A percentile compares a stretch with the other conserved stretches of the same genome.
Conservation (phyloP, 192 early-diverging fungal species). For the Coemansia sp. region DNA sequence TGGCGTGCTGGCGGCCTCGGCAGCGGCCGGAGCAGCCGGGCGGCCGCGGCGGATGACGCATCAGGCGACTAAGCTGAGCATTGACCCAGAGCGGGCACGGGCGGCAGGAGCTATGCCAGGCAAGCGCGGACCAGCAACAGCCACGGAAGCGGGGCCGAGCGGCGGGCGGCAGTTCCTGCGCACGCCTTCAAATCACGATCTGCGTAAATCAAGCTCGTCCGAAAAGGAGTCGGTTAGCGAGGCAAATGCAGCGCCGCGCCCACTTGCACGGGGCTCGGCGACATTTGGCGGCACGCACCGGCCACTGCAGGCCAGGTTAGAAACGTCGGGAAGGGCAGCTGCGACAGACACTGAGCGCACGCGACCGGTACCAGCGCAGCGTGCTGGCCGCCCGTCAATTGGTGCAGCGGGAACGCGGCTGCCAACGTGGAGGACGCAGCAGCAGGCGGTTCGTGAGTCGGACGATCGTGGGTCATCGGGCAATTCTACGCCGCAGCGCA, state of each 20-base stretch:
- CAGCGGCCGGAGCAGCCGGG: slow-evolving; percentile 47
- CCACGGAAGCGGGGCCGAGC: slow-evolving; percentile 24
- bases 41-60: slow-evolving; percentile 51
- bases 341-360: slow-evolving; percentile 11
- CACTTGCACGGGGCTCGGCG: background rate
- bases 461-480: slow-evolving; percentile 19
- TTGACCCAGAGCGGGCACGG: slow-evolving; percentile 42
- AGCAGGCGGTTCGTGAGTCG: slow-evolving; percentile 40
- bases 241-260: slow-evolving; percentile 6
- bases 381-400: slow-evolving; percentile 19
- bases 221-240: slow-evolving; percentile 23
- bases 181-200: slow-evolving; percentile 21
- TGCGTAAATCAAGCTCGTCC: slow-evolving; percentile 22
- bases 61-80: slow-evolving; percentile 43
- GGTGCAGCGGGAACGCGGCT: slow-evolving; percentile 24
- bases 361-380: slow-evolving; percentile 13
- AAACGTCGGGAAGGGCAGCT: slow-evolving; percentile 21
- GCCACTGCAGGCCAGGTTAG: slow-evolving; percentile 44
- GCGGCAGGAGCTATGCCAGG: slow-evolving; percentile 10
- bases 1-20: slow-evolving; percentile 31
- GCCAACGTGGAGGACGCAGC: slow-evolving; percentile 49
- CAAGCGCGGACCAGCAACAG: slow-evolving; percentile 32
- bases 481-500: slow-evolving; percentile 28
- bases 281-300: slow-evolving; percentile 20
- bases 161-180: slow-evolving; percentile 29